phyloP scores from a whole-genome alignment of 768 basidiomycete genomes.

The Mycena amicta region DNA sequence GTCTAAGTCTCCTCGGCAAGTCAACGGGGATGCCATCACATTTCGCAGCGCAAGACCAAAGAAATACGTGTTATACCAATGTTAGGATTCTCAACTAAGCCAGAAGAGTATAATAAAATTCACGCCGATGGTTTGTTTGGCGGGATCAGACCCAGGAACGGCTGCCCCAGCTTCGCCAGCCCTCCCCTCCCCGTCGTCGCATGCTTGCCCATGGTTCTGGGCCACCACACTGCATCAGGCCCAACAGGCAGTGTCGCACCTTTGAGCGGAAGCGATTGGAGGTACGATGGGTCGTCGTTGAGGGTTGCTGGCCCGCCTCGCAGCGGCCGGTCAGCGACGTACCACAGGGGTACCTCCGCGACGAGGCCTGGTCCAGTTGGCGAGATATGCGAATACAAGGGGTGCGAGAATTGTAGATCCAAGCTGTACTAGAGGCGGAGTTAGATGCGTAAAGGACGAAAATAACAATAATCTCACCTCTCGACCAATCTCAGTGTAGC shows the following conservation, averaged over 20 bases:
- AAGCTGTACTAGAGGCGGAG: constrained; percentile 24
- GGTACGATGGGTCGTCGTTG: constrained; percentile 16
- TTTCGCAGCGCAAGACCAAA: too few relatives aligned
- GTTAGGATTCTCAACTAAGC: too few relatives aligned
- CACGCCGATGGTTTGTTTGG: too few relatives aligned
- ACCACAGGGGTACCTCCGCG: constrained; percentile 23
- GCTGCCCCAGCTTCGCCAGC: constrained; percentile 18
- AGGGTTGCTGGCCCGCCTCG: constrained; percentile 2
- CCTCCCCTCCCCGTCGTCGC: constrained; percentile 13
- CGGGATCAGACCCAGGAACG: constrained; percentile 12
- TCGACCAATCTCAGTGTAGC: constrained; percentile 22
- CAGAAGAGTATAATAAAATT: too few relatives aligned
- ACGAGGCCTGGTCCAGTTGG: constrained; percentile 19
- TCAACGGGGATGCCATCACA: too few relatives aligned
- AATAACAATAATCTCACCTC: too few relatives aligned
- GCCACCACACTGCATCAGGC: constrained; percentile 13
- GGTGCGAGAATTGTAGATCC: constrained; percentile 16
- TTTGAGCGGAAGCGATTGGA: constrained; percentile 13
- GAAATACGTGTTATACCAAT: too few relatives aligned
- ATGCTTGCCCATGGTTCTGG: constrained; percentile 8
- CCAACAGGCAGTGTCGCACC: constrained; percentile 14
- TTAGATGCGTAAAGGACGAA: too few relatives aligned
- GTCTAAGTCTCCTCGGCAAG: too few relatives aligned
- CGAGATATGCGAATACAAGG: constrained; percentile 20
- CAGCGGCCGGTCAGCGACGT: constrained; percentile 13